These are phyloP conservation scores for Mycosarcoma maydis DNA, from an alignment of 1,284 basidiomycete genomes.

Conservation along the genomic window DNA sequence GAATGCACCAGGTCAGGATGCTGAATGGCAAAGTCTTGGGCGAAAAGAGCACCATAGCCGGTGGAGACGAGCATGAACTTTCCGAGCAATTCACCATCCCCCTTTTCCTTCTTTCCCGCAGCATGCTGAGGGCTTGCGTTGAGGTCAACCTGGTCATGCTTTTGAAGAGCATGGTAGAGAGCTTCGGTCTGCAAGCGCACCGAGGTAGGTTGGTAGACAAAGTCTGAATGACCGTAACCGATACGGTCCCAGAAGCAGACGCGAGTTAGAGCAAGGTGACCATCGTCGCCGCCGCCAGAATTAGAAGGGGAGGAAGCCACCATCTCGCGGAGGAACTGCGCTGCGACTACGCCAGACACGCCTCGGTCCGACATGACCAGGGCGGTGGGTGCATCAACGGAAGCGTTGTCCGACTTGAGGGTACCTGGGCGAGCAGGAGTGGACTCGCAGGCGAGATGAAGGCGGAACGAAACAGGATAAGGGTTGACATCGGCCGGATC, in stretches of 20 bases:
- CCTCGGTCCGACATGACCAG: constrained; percentile 54
- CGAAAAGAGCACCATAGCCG: constrained; percentile 50
- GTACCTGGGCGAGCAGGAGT: constrained; percentile 21
- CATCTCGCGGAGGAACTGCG: constrained; percentile 53
- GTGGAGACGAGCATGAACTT: constrained; percentile 55
- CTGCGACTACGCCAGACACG: constrained; percentile 44
- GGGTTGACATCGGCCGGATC: constrained; percentile 40
- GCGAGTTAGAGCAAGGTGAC: constrained; percentile 44
- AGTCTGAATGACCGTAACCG: constrained; percentile 50
- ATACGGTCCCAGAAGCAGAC: constrained; percentile 56
- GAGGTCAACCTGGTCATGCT: constrained; percentile 23
- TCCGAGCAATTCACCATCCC: constrained; percentile 12
- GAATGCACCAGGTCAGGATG: constrained; percentile 55
- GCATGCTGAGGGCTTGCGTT: background rate
- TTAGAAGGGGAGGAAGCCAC: constrained; percentile 21
- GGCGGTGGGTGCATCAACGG: constrained; percentile 35
- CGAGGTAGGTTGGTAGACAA: constrained; percentile 35
- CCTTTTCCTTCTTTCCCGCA: constrained; percentile 13
- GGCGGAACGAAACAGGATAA: constrained; percentile 41
- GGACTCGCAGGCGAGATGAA: constrained; percentile 48
- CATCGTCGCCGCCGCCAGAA: constrained; percentile 28
- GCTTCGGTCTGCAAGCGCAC: constrained; percentile 40
- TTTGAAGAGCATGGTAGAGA: constrained; percentile 32
- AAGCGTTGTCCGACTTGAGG: constrained; percentile 10
- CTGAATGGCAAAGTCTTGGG: constrained; percentile 50